Percentiles rank a stretch among this genome's conserved stretches.
Conservation (phyloP, 2,329 filamentous ascomycete genomes). For the Curvularia spicifera region DNA sequence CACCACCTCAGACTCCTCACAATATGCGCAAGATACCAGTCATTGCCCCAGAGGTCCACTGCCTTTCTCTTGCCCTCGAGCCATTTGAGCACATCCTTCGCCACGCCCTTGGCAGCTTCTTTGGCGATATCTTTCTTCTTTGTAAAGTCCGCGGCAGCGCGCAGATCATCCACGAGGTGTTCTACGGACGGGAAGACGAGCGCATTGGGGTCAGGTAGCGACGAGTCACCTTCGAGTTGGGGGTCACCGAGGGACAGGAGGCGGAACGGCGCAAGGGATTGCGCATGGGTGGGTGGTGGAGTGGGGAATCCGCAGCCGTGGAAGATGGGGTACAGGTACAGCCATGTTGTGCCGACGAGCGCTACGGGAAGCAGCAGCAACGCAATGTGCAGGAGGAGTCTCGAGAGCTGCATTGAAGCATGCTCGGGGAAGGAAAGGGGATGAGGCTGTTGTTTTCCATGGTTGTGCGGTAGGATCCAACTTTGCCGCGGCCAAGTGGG, state of each 20-base stretch:
- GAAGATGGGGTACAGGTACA: slow-evolving; percentile 88
- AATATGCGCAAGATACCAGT: slow-evolving; percentile 92
- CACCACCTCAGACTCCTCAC: slow-evolving; percentile 86
- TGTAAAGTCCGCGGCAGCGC: slow-evolving; percentile 22
- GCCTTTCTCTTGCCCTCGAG: slow-evolving; percentile 75
- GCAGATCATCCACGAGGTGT: slow-evolving; percentile 38
- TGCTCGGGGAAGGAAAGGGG: slow-evolving; percentile 26
- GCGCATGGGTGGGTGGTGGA: slow-evolving; percentile 17
- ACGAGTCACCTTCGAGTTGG: slow-evolving; percentile 90
- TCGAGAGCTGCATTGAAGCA: slow-evolving; percentile 60
- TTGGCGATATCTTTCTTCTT: slow-evolving; percentile 17
- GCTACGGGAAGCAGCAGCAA: slow-evolving; percentile 68
- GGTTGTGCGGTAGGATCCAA: slow-evolving; percentile 15
- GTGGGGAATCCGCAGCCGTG: slow-evolving; percentile 77
- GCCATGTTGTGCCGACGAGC: slow-evolving; percentile 72
- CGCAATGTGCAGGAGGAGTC: slow-evolving; percentile 54
- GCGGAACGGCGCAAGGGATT: slow-evolving; percentile 73
- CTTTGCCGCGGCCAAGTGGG: slow-evolving; percentile 7
- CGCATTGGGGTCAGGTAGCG: slow-evolving; percentile 63
- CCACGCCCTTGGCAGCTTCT: slow-evolving; percentile 29
- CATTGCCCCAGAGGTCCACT: slow-evolving; percentile 90
- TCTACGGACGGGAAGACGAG: slow-evolving; percentile 52
- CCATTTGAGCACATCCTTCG: slow-evolving; percentile 70
- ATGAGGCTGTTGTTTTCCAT: slow-evolving; percentile 14
- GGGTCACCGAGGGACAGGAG: slow-evolving; percentile 89